Evolutionary conservation across 371 early-diverging fungal species (phyloP), one percentile per base, ranked within the genome.

Genomic region (Rhizopus stolonifer): DNA sequence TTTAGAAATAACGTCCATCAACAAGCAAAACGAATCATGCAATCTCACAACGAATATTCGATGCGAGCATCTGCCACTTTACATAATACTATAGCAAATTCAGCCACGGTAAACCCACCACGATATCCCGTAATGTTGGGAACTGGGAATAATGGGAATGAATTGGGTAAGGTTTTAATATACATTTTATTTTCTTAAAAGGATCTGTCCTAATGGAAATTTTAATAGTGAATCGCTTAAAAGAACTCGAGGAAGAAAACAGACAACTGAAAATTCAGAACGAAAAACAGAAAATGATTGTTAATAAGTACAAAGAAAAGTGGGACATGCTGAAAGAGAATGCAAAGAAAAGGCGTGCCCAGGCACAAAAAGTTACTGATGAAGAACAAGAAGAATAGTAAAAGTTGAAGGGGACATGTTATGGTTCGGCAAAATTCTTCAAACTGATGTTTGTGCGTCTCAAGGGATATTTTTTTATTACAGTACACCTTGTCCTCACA

Each of bases 261-360:
- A 56, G 69, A 22, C 53, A 63, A 10, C 50, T 82, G 14, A 60
- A 62, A 19, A 47, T 74, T 5, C 83, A 85, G 36, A 72, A 78
- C 29, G 81, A 82, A 18, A 72, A 74, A 46, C 79, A 80, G 53
- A 77, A 73, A 34, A 61, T 64, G 1, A 57, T 82, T 3, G 79
- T 91, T 58, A 73, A 70, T 42, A 90, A 88, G 69, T 92, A 93
- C 60, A 84, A 84, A 43, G 91, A 90, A 39, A 80, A 92, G 25
- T 95, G 94, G 94, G 90, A 91, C 29, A 90, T 87, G 52, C 70
- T 94, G 19, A 94, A 93, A 56, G 93, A 92, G 49, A 86, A 90
- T 24, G 92, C 92, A 29, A 89, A 90, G 59, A 82, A 83, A 40
- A 60, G 85, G 45, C 59, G 64, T 26, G 60, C 60, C 10, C 40